These are phyloP conservation scores for Uronychia setigera DNA, from an alignment of 73 alveolate species.

Conservation along the genomic window DNA sequence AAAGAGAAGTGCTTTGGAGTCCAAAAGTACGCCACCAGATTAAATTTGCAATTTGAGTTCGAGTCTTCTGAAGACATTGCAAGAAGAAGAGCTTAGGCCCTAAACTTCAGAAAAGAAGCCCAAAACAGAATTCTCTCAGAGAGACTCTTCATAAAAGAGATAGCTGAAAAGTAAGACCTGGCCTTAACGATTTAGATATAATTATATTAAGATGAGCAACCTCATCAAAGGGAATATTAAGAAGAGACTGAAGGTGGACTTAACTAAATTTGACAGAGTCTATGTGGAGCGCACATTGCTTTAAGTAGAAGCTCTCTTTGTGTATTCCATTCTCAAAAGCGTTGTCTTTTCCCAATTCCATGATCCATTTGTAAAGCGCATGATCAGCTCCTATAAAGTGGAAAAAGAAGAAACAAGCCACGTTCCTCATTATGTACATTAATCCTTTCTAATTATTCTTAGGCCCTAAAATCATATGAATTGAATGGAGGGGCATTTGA, in stretches of 20 bases:
- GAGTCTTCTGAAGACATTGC: conserved; percentile 49
- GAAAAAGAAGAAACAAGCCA: conserved; percentile 18
- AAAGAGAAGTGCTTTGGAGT: conserved; percentile 21
- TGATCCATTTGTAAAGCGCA: conserved; percentile 53
- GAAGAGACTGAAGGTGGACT: conserved; percentile 29
- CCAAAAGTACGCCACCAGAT: conserved; percentile 40
- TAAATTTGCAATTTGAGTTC: conserved; percentile 55
- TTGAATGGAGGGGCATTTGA: conserved; percentile 36
- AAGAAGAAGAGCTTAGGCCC: conserved; percentile 38
- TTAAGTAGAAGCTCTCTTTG: conserved; percentile 62
- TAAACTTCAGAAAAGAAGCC: conserved; percentile 40
- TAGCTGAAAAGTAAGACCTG: conserved; percentile 38
- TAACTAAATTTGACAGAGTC: conserved; percentile 26
- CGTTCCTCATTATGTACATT: conserved; percentile 21
- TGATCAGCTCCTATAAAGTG: conserved; percentile 45
- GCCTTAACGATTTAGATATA: conserved; percentile 22
- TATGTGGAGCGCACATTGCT: conserved; percentile 23
- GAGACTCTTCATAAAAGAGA: conserved; percentile 60
- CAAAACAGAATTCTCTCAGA: conserved; percentile 41
- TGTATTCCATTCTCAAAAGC: conserved; percentile 58
- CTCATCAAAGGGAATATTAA: conserved; percentile 54
- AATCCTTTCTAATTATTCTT: background rate
- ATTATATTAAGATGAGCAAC: conserved; percentile 39
- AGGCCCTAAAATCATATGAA: conserved; percentile 54
- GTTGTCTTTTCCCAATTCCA: conserved; percentile 43